A percentile compares a stretch with the other conserved stretches of the same genome.
Evolutionary conservation across 371 early-diverging fungal genomes (phyloP).

Genomic region (Lichtheimia corymbifera): DNA sequence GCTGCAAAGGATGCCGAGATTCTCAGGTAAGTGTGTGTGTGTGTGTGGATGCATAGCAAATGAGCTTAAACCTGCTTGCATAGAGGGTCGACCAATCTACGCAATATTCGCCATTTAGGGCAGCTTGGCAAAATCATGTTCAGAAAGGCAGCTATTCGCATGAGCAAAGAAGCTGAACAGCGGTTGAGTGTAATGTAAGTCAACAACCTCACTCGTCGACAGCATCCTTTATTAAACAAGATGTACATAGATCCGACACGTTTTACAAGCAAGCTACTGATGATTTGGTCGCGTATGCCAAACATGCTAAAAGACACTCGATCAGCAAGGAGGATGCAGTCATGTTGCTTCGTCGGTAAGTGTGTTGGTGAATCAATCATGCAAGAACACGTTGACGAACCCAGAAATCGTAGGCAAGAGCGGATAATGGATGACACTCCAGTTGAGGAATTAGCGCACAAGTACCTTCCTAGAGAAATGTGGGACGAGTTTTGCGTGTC

Average conservation of each 20-base stretch:
- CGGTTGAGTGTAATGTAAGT: no score
- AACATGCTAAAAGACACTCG: conserved; percentile 15
- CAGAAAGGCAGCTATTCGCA: no score
- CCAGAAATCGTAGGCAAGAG: conserved; percentile 19
- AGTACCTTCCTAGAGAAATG: conserved; percentile 30
- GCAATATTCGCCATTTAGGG: no score
- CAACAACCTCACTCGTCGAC: no score
- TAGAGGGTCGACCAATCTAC: no score
- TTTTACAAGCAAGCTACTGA: conserved; percentile 31
- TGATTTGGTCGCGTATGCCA: conserved; percentile 22
- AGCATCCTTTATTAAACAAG: neutral
- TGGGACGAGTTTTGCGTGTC: conserved; percentile 28
- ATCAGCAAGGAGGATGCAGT: conserved; percentile 20
- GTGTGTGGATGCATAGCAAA: no score
- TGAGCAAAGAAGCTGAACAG: no score
- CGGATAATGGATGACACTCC: conserved; percentile 15
- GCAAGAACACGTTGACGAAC: neutral
- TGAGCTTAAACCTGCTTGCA: no score
- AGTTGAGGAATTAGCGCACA: conserved; percentile 30
- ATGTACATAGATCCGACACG: conserved; percentile 20
- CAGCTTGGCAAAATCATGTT: no score
- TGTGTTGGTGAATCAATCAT: neutral
- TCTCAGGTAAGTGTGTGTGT: no score
- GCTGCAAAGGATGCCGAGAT: no score
- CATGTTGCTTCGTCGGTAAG: conserved; percentile 29